These are phyloP conservation scores for Debaryomyces tyrocola DNA, from an alignment of 805 yeast species.

Conservation along the genomic window DNA sequence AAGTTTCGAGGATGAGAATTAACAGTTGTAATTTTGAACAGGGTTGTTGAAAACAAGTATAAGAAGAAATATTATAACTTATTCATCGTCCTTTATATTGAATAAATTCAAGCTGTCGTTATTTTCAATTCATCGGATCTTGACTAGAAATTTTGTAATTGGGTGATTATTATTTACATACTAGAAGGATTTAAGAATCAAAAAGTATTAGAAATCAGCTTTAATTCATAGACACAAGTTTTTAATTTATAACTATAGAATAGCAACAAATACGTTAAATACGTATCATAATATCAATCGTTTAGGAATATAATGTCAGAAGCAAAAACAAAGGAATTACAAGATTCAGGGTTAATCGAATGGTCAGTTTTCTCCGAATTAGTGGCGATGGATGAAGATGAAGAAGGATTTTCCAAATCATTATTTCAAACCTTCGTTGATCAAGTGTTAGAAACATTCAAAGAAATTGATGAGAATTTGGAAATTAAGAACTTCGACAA, in stretches of 20 bases:
- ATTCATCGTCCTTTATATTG: no score
- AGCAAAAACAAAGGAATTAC: slow-evolving; percentile 25
- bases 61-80: no score
- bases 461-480: slow-evolving; percentile 63
- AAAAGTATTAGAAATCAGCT: no score
- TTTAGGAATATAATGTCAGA: slow-evolving; percentile 10
- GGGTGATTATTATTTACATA: no score
- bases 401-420: slow-evolving; percentile 81
- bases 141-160: no score
- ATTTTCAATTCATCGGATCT: no score
- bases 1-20: not conserved
- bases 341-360: slow-evolving; percentile 69
- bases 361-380: slow-evolving; percentile 89
- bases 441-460: slow-evolving; percentile 81
- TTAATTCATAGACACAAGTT: no score
- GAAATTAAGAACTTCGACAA: slow-evolving; percentile 48
- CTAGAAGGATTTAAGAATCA: no score
- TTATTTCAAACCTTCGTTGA: slow-evolving; percentile 83
- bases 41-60: no score
- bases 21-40: not conserved
- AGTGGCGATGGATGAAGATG: slow-evolving; percentile 94
- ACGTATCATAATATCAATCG: not conserved
- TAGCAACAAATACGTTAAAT: not conserved
- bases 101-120: no score
- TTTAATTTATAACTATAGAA: not conserved